Evolutionary conservation across 139 green algal species (phyloP), one percentile per base, ranked within the genome.

Genomic region (Trebouxia sp.): DNA sequence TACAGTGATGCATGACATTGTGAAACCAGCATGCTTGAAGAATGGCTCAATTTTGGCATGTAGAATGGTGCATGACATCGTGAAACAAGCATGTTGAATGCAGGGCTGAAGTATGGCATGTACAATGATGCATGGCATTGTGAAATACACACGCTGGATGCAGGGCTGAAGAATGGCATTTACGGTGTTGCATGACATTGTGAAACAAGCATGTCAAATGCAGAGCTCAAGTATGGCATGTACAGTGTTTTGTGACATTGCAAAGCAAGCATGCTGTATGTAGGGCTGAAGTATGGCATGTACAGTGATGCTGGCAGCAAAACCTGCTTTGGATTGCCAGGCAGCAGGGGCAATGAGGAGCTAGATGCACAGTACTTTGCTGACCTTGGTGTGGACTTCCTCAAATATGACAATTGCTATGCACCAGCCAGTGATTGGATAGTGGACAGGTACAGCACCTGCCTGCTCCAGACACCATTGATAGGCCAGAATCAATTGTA

Each of bases 241-340:
- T 15, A 56, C 48, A 26, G 20, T 58, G 50, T 58, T 58, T 58
- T 10, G 48, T 26, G 14, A 56, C 15, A 15, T 26, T 15, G 14
- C 12, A 15, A 56, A 12, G 15, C 45, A 12, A 53, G 45, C 12
- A 12, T 53, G 10, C 11, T 53, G 12, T 53, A 22, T 51, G 70
- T 48, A 78, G 88, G 90, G 43, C 80, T 96, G 12, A 87, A 87
- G 79, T 90, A 94, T 77, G 92, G 92, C 28, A 84, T 96, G 22
- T 96, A 96, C 83, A 82, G 50, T 11, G 89, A 92, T 66, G 78
- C 84, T 0, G 91, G 91, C 47, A 82, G 83, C 65, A 47, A 82
- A 10, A 96, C 91, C 0, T 96, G 92, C 75, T 86, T 87, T 39
- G 85, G 89, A 14, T 94, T 88, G 75, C 90, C 91, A 9, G 92